Conservation (phyloP, 345 rosid species). For the Hibiscus syriacus region DNA sequence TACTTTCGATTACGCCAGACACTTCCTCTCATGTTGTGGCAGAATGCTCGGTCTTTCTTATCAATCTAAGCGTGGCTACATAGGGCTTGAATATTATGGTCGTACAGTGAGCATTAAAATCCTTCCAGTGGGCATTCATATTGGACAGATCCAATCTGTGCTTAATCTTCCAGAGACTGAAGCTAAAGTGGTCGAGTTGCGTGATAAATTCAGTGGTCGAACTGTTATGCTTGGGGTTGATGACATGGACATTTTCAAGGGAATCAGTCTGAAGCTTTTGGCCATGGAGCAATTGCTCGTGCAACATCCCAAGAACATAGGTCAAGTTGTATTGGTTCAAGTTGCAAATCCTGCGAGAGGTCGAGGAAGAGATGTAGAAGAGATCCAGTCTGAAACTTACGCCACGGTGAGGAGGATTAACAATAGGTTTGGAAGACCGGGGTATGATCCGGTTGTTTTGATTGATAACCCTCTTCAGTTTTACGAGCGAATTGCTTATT, state of each 20-base stretch:
- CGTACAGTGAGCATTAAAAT: slow-evolving; percentile 55
- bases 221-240: background rate
- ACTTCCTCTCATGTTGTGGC: slow-evolving; percentile 88
- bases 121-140: slow-evolving; percentile 85
- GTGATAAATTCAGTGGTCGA: background rate
- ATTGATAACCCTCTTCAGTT: background rate
- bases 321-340: background rate
- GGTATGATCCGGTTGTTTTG: background rate
- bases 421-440: background rate
- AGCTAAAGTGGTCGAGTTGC: background rate
- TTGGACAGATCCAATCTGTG: background rate
- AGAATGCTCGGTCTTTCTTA: slow-evolving; percentile 91
- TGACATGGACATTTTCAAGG: background rate
- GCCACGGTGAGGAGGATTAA: background rate
- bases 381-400: background rate
- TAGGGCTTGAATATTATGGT: background rate
- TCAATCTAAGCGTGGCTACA: slow-evolving; percentile 54
- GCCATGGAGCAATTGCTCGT: slow-evolving; percentile 86
- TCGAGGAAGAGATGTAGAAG: background rate
- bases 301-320: background rate
- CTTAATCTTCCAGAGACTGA: background rate
- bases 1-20: slow-evolving; percentile 92
- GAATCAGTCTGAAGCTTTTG: slow-evolving; percentile 30
- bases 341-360: background rate
- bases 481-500: background rate